phyloP scores from a whole-genome alignment of 1,139 yeast genomes.

The Zygosaccharomyces pseudobailii region DNA sequence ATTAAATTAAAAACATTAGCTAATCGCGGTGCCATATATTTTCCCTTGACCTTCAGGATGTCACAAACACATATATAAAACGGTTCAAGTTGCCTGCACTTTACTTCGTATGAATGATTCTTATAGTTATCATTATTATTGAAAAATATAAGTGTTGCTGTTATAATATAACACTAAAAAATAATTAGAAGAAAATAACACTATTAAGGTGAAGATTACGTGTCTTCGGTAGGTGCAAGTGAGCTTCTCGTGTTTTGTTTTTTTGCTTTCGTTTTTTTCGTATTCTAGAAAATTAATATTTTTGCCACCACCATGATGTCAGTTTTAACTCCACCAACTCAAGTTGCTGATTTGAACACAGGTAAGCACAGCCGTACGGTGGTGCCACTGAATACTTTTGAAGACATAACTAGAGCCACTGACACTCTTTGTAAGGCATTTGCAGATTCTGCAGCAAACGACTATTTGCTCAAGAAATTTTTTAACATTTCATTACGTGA shows the following conservation, averaged over 20 bases:
- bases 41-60: neutral
- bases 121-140: too few species aligned
- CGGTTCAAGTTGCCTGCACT: neutral
- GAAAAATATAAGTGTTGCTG: too few species aligned
- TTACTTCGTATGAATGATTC: too few species aligned
- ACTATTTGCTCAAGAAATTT: conserved; percentile 30
- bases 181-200: too few species aligned
- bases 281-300: neutral
- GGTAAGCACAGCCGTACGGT: conserved; percentile 10
- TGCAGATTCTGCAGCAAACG: conserved; percentile 24
- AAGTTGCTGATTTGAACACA: neutral
- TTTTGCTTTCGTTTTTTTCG: neutral
- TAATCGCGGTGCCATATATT: neutral
- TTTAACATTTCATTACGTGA: conserved; percentile 24
- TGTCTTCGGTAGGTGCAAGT: too few species aligned
- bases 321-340: neutral
- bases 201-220: too few species aligned
- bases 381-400: conserved; percentile 17
- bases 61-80: neutral
- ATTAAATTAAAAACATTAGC: neutral
- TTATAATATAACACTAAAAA: too few species aligned
- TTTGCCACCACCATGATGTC: neutral
- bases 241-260: too few species aligned
- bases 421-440: conserved; percentile 29
- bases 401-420: conserved; percentile 24